A percentile compares a stretch with the other conserved stretches of the same genome.
These are phyloP conservation scores for Venturia nashicola DNA, from an alignment of 2,329 filamentous ascomycete species.

Conservation along the genomic window DNA sequence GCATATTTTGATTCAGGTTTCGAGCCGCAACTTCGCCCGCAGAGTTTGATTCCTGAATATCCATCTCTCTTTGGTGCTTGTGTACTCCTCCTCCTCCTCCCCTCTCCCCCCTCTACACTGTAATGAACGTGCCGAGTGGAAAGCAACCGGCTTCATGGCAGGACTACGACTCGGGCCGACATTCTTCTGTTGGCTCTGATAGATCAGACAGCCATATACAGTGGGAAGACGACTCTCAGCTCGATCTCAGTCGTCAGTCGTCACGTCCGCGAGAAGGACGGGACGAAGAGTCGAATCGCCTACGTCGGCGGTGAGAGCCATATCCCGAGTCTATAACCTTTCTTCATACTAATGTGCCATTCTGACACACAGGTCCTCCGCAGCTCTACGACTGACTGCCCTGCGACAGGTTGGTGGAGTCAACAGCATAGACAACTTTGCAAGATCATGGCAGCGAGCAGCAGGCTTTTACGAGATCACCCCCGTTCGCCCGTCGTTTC, in stretches of 20 bases:
- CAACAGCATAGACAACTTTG: constrained; percentile 90
- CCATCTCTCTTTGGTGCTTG: background rate
- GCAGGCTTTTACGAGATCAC: constrained; percentile 81
- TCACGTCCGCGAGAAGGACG: constrained; percentile 10
- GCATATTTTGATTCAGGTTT: background rate
- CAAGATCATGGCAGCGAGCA: constrained; percentile 82
- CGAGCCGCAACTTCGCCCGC: constrained; percentile 4
- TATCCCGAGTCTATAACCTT: background rate
- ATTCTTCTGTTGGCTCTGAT: constrained; percentile 28
- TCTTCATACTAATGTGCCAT: constrained; percentile 11
- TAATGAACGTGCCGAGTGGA: constrained; percentile 23
- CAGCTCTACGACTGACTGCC: constrained; percentile 37
- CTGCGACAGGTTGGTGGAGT: constrained; percentile 68
- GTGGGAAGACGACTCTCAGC: constrained; percentile 21
- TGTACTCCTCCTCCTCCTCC: background rate
- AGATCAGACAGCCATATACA: constrained; percentile 22
- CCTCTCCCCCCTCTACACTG: background rate
- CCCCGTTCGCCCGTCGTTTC: constrained; percentile 63
- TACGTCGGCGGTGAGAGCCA: constrained; percentile 15
- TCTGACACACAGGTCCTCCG: constrained; percentile 27
- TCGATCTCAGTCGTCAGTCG: constrained; percentile 11
- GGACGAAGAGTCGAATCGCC: constrained; percentile 12
- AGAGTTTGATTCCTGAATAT: background rate
- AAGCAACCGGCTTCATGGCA: constrained; percentile 34
- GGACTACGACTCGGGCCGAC: constrained; percentile 29